Evolutionary conservation across 129 eudicot genomes (phyloP).

Genomic region (Smallanthus sonchifolius): DNA sequence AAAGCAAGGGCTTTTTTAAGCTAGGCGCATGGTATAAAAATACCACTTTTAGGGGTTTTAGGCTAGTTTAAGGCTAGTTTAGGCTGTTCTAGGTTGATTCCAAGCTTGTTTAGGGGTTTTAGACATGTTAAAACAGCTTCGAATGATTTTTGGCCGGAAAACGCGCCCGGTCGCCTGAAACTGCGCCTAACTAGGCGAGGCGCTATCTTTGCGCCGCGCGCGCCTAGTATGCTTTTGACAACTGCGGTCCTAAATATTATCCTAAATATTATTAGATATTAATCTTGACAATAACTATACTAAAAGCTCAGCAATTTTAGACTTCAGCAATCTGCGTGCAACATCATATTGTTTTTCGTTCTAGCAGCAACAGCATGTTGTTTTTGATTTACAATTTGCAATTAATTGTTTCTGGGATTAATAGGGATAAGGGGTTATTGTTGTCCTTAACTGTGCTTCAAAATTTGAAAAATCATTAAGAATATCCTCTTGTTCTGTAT

Average conservation of each 20-base stretch:
- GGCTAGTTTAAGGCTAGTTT: no score
- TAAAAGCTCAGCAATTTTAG: background rate
- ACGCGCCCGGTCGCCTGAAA: no score
- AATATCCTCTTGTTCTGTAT: background rate
- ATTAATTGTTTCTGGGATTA: background rate
- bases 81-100: no score
- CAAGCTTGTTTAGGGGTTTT: no score
- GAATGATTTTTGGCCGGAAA: no score
- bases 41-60: no score
- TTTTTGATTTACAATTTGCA: slow-evolving; percentile 7
- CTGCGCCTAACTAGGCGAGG: no score
- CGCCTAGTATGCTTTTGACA: no score
- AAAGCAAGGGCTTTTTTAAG: no score
- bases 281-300: background rate
- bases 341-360: background rate
- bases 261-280: background rate
- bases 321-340: background rate
- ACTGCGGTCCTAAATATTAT: background rate
- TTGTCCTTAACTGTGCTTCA: background rate
- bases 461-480: background rate
- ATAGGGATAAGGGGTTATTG: slow-evolving; percentile 8
- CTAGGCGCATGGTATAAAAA: no score
- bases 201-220: no score
- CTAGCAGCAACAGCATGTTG: background rate
- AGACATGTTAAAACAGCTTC: no score